Evolutionary conservation across 306 rosid species (phyloP), one percentile per base, ranked within the genome.

Genomic region (Dryas alaskensis): DNA sequence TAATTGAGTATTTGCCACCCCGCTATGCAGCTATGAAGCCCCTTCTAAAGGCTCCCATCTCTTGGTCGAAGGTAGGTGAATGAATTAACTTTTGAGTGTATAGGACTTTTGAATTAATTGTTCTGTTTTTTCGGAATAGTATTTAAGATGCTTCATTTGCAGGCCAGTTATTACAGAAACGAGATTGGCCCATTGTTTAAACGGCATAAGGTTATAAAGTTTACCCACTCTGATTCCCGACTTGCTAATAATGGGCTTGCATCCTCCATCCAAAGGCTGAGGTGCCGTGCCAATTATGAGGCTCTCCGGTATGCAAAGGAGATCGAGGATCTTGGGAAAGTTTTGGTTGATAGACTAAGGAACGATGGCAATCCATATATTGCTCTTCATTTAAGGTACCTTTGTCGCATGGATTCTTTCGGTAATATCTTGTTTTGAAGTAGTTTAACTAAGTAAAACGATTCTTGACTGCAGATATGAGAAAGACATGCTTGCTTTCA

Each of bases 401-500:
- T 50, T 7, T 39, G 16, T 64, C 67, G 52, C 39, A 45, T 19
- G 52, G 45, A 27, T 72, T 59, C 3, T 10, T 7, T 46, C n/a
- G 19, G 47, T 27, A 2, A 13, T 8, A 59, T 16, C 7, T 59
- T 57, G 67, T 16, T 51, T 0, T 19, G 16, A 67, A 43, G 37
- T 39, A 3, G 25, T 57, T 57, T 22, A 49, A 52, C 51, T 45
- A 60, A 50, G 64, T 46, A 66, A 76, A 17, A 70, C 16, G 3
- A 12, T 57, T 69, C 10, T 57, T 72, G 79, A 40, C 46, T 75
- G 76, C 78, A 93, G 99, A 84, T 95, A 95, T 72, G 99, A 95
- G 89, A 95, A 95, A 77, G 99, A 95, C 85, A 95, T 95, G 99
- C 89, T 95, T 60, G 93, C 99, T 39, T 95, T 95, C 82, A 95